A percentile compares a stretch with the other conserved stretches of the same genome.
These are phyloP conservation scores for Chaetomiaceae sp. DNA, from an alignment of 2,329 filamentous ascomycete species.

Conservation along the genomic window DNA sequence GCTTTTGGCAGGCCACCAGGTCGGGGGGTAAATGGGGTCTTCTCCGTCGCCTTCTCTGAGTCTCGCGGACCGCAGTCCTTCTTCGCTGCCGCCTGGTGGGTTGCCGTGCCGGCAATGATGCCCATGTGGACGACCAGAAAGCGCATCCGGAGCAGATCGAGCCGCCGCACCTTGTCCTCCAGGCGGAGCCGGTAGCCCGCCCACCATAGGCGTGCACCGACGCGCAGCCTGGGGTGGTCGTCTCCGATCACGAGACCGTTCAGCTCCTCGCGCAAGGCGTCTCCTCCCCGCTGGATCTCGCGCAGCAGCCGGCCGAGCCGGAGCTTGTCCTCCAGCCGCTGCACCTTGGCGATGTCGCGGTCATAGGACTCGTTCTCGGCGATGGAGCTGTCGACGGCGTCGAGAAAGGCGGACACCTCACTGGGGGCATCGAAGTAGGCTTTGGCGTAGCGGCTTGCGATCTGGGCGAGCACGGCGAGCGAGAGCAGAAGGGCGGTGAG, in stretches of 20 bases:
- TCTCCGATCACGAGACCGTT: conserved; percentile 45
- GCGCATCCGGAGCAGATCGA: conserved; percentile 58
- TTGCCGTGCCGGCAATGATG: conserved; percentile 40
- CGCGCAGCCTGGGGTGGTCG: conserved; percentile 38
- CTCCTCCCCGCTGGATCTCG: conserved; percentile 55
- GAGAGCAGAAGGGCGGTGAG: conserved; percentile 53
- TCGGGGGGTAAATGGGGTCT: conserved; percentile 11
- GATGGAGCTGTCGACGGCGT: conserved; percentile 56
- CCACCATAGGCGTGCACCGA: conserved; percentile 51
- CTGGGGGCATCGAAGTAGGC: conserved; percentile 53
- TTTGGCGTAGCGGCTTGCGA: conserved; percentile 44
- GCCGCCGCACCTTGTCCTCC: conserved; percentile 51
- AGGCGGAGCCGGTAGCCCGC: conserved; percentile 47
- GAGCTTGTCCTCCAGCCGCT: conserved; percentile 56
- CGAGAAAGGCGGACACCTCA: conserved; percentile 52
- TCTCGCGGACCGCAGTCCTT: conserved; percentile 26
- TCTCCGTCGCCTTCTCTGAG: conserved; percentile 27
- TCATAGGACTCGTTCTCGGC: conserved; percentile 60
- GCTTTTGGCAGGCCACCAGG: conserved; percentile 31
- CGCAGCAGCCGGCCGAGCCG: conserved; percentile 51
- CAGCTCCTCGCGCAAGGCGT: conserved; percentile 56
- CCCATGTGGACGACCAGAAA: conserved; percentile 61
- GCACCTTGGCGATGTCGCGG: conserved; percentile 51
- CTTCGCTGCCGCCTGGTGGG: conserved; percentile 34
- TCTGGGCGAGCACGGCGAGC: conserved; percentile 48